Percentiles rank a stretch among this genome's conserved stretches.
Conservation (phyloP, 164 flowering plant genomes). For the Nelumbo lutea region DNA sequence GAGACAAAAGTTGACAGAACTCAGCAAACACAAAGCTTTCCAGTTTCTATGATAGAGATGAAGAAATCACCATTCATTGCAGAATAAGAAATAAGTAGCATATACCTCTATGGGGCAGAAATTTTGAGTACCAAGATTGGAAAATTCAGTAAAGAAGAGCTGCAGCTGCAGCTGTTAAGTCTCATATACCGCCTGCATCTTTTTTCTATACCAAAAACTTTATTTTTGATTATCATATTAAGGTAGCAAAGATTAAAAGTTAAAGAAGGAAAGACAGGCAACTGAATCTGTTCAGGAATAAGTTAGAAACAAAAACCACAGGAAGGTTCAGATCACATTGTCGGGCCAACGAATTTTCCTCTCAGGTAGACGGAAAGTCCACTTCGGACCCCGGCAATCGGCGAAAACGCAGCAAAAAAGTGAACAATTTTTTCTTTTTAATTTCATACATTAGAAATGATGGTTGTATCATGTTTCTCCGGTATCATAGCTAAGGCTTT, state of each 20-base stretch:
- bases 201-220: too few species aligned
- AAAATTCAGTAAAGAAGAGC: not conserved
- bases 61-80: constrained; percentile 3
- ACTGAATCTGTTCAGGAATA: not conserved
- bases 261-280: not conserved
- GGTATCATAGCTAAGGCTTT: too few species aligned
- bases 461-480: too few species aligned
- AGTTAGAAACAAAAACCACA: not conserved
- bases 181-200: not conserved
- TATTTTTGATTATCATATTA: too few species aligned
- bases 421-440: too few species aligned
- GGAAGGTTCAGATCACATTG: constrained; percentile 1
- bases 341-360: not conserved
- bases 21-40: not conserved
- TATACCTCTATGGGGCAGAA: not conserved
- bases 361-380: not conserved
- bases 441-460: too few species aligned
- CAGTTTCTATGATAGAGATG: constrained; percentile 5
- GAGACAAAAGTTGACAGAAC: not conserved
- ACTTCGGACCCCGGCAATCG: too few species aligned
- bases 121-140: constrained; percentile 5
- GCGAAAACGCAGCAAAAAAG: not conserved
- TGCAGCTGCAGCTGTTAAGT: not conserved
- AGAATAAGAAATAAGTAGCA: not conserved
- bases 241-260: not conserved